Conservation (phyloP, 139 green algal genomes). For the Deuterostichococcus epilithicus region DNA sequence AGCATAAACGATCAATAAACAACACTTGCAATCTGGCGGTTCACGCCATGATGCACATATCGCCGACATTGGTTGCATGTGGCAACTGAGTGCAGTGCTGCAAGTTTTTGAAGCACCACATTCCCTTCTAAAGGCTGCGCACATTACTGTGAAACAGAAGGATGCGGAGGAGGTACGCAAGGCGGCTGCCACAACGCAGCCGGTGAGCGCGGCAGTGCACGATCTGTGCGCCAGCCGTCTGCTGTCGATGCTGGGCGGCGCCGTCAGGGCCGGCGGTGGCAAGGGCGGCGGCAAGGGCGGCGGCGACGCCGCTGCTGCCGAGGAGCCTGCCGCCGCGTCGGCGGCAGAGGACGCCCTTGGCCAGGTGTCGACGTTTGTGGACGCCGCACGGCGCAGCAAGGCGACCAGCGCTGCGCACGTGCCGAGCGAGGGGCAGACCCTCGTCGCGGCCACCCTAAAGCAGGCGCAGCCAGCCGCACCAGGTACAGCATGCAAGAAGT, state of each 20-base stretch:
- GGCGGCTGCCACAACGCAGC: conserved; percentile 5
- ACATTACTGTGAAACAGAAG: conserved; percentile 21
- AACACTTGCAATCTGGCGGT: too few species aligned
- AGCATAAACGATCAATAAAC: too few species aligned
- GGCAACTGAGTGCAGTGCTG: too few species aligned
- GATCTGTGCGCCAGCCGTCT: conserved; percentile 48
- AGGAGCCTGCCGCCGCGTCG: background rate
- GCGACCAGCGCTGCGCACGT: background rate
- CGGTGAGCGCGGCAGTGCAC: conserved; percentile 21
- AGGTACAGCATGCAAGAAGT: background rate
- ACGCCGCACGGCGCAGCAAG: background rate
- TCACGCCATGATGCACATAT: too few species aligned
- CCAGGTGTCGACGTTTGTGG: conserved; percentile 16
- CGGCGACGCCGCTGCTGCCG: background rate
- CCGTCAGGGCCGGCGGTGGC: conserved; percentile 9
- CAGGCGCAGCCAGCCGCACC: background rate
- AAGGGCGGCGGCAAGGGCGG: conserved; percentile 2
- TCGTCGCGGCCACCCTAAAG: background rate
- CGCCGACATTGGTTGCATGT: too few species aligned
- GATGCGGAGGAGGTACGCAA: background rate
- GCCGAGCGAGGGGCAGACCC: background rate
- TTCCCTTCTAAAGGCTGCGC: background rate
- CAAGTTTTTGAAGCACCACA: too few species aligned
- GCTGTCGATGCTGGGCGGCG: conserved; percentile 24
- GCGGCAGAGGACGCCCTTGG: conserved; percentile 13